Evolutionary conservation across 176 grass and related monocot species (phyloP).

Genomic region (Ensete ventricosum): DNA sequence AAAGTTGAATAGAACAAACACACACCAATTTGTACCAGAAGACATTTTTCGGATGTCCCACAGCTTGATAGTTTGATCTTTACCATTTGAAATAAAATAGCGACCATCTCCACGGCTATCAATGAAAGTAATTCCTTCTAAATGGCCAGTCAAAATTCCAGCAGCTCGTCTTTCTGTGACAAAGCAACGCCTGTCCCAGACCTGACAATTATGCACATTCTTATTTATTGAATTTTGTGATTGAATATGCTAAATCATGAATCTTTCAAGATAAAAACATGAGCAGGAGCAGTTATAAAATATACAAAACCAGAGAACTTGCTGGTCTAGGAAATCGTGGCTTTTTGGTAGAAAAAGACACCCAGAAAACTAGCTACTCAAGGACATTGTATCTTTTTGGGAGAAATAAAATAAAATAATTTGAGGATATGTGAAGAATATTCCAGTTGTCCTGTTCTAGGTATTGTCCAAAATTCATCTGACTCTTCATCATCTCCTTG

Average conservation of each 20-base stretch:
- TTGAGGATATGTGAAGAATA: too few species aligned
- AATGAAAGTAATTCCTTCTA: constrained; percentile 77
- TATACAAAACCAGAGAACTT: too few species aligned
- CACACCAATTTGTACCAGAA: constrained; percentile 43
- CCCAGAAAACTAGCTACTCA: too few species aligned
- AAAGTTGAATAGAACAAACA: neutral
- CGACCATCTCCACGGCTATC: constrained; percentile 81
- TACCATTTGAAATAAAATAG: constrained; percentile 94
- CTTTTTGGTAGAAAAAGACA: too few species aligned
- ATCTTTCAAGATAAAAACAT: too few species aligned
- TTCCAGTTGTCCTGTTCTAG: too few species aligned
- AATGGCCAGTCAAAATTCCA: constrained; percentile 64
- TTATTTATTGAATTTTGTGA: neutral
- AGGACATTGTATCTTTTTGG: too few species aligned
- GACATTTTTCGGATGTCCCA: constrained; percentile 90
- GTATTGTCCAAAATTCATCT: too few species aligned
- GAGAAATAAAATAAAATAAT: too few species aligned
- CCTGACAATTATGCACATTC: constrained; percentile 41
- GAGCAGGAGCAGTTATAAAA: too few species aligned
- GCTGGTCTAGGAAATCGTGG: too few species aligned
- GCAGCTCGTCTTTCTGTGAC: constrained; percentile 44
- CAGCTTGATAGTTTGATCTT: constrained; percentile 75
- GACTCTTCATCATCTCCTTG: too few species aligned
- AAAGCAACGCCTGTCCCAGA: constrained; percentile 83
- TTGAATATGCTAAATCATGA: neutral